Evolutionary conservation across 352 stramenopile species (phyloP).

Genomic region (Phytophthora nicotianae): DNA sequence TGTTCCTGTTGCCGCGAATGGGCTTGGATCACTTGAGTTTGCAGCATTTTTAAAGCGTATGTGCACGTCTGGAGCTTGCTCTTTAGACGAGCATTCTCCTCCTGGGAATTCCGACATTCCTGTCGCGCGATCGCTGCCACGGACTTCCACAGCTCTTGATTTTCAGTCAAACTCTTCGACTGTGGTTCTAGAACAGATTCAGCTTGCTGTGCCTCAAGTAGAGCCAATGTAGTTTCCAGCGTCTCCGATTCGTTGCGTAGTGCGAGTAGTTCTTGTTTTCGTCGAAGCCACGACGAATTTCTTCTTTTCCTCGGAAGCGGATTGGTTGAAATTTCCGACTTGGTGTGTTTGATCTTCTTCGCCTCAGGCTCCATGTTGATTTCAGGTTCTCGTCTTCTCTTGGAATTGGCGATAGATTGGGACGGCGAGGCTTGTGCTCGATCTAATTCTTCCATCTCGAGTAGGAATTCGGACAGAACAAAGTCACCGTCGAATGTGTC

Average conservation of each 20-base stretch:
- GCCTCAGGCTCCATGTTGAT: not conserved
- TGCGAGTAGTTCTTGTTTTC: slow-evolving; percentile 26
- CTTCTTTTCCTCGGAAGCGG: slow-evolving; percentile 1
- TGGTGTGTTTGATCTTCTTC: slow-evolving; percentile 8
- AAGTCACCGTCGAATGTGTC: slow-evolving; percentile 21
- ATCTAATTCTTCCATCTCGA: slow-evolving; percentile 26
- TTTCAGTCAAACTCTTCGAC: not conserved
- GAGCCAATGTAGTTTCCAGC: slow-evolving; percentile 1
- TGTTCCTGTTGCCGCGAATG: not conserved
- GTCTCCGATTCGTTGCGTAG: slow-evolving; percentile 18
- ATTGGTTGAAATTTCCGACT: not conserved
- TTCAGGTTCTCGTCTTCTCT: not conserved
- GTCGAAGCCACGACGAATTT: slow-evolving; percentile 35
- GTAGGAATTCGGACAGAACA: slow-evolving; percentile 22
- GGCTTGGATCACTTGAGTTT: slow-evolving; percentile 5
- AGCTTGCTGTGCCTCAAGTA: slow-evolving; percentile 5
- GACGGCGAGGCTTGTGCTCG: not conserved
- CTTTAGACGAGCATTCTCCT: slow-evolving; percentile 18
- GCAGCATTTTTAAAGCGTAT: slow-evolving; percentile 4
- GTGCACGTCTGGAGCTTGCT: slow-evolving; percentile 7
- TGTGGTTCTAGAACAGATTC: not conserved
- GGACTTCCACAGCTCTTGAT: slow-evolving; percentile 20
- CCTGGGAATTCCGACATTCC: slow-evolving; percentile 7
- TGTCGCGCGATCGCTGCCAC: slow-evolving; percentile 17
- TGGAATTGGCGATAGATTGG: not conserved